Evolutionary conservation across 768 basidiomycete genomes (phyloP).

Genomic region (Paxillus rubicundulus): DNA sequence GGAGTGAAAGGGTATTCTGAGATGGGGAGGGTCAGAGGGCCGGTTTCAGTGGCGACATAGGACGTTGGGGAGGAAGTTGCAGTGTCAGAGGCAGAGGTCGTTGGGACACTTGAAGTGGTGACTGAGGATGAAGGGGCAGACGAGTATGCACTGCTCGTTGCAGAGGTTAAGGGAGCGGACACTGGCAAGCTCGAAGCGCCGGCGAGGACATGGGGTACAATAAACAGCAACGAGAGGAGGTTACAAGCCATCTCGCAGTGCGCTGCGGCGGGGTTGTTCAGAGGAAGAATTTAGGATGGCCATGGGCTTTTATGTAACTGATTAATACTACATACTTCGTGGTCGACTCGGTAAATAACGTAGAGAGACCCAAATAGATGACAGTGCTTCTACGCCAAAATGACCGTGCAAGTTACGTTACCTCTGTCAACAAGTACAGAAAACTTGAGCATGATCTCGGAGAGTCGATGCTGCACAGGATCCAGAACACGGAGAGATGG

Average conservation of each 20-base stretch:
- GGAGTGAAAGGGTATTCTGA: slow-evolving; percentile 49
- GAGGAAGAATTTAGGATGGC: background rate
- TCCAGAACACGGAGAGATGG: no score
- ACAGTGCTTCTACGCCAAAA: no score
- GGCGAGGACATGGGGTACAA: slow-evolving; percentile 5
- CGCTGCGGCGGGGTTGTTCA: background rate
- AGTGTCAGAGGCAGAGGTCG: slow-evolving; percentile 2
- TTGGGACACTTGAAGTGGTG: background rate
- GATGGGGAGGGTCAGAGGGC: slow-evolving; percentile 37
- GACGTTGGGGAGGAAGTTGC: slow-evolving; percentile 8
- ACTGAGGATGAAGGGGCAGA: background rate
- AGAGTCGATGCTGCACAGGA: no score
- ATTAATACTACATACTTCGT: no score
- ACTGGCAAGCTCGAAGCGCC: background rate
- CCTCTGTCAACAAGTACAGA: no score
- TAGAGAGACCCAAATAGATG: no score
- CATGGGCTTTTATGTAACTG: background rate
- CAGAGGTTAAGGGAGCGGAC: background rate
- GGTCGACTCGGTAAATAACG: no score
- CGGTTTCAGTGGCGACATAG: slow-evolving; percentile 13
- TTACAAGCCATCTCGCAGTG: slow-evolving; percentile 18
- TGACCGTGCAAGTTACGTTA: no score
- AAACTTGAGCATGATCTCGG: no score
- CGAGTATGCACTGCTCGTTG: background rate
- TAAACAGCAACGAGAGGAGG: slow-evolving; percentile 14